Conservation (phyloP, 169 alveolate genomes). For the Plasmodium fragile region DNA sequence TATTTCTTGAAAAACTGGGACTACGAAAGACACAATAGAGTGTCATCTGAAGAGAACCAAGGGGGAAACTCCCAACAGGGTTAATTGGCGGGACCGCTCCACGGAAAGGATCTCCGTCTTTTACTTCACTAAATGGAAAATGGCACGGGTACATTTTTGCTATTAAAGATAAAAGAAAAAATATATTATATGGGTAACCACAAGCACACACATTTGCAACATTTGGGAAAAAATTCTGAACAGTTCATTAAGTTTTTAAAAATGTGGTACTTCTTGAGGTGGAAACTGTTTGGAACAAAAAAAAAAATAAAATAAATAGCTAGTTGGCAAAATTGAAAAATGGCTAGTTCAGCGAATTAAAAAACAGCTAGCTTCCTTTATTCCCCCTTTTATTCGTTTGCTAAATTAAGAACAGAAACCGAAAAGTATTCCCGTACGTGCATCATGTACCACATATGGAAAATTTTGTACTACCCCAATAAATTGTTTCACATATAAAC, state of each 20-base stretch:
- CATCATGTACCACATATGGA: not conserved
- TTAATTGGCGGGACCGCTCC: not conserved
- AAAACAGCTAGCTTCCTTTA: not conserved
- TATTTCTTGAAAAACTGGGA: constrained; percentile 82
- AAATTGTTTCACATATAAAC: not conserved
- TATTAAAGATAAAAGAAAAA: not conserved
- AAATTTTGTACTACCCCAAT: not conserved
- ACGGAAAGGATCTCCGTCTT: not conserved
- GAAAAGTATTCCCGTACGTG: not conserved
- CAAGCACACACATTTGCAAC: not conserved
- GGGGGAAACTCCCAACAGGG: not conserved
- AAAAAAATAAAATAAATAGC: not conserved
- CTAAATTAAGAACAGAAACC: not conserved
- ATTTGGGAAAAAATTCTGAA: not conserved
- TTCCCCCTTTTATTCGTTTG: not conserved
- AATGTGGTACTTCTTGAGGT: not conserved
- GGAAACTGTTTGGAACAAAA: not conserved
- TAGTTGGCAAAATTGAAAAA: not conserved
- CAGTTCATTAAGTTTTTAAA: not conserved
- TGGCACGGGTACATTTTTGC: not conserved
- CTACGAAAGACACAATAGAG: constrained; percentile 76
- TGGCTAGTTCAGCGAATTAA: constrained; percentile 7
- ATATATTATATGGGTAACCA: not conserved
- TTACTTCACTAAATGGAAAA: not conserved
- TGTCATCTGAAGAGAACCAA: constrained; percentile 33